Base-by-base conservation (phyloP, 441 rosid genomes). In the Heliophila coronopifolia region DNA sequence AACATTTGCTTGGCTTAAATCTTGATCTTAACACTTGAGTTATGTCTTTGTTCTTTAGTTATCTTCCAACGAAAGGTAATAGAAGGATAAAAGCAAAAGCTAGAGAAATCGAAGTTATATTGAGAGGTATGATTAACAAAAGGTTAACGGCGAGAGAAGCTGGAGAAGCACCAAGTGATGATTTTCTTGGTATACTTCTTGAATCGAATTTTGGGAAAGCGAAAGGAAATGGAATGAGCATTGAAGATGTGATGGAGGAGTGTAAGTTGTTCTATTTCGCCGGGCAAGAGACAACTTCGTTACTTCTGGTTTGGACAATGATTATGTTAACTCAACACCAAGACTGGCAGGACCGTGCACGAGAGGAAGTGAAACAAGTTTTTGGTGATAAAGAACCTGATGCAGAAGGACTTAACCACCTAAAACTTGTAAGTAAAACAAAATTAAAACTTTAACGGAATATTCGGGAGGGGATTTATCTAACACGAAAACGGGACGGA, bases 221-320 rank as follows among this genome's bases (percentile, higher is more conserved):
- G 1, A 23, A 59, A 63, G 73, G 67, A n/a, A 47, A 26, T 6
- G 70, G 73, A 23, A 62, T 74, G 71, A 74, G 59, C 33, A 40
- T 33, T 2, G 58, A 60, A 11, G 73, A 74, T 0, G 67, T 74
- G 44, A 64, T 70, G 9, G 69, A 71, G 3, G 79, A 71, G 42
- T 66, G 72, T 33, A 75, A 65, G 63, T 12, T 68, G 27, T 62
- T 75, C 18, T 75, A 75, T 24, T 36, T 66, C 2, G 77, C 69
- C 0, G 77, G 79, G 1, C 74, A 75, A 22, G 74, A 68, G 44
- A 71, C 76, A 1, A 65, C 79, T 2, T 26, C 68, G 3, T 34
- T 39, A 5, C 64, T 75, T 49, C 44, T 75, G 4, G 60, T 62
- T 0, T 71, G 70, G 74, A 69, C 77, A 6, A 45, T 75, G 72